Conservation (phyloP, 2,329 filamentous ascomycete species). For the Cladorrhinum sp. region DNA sequence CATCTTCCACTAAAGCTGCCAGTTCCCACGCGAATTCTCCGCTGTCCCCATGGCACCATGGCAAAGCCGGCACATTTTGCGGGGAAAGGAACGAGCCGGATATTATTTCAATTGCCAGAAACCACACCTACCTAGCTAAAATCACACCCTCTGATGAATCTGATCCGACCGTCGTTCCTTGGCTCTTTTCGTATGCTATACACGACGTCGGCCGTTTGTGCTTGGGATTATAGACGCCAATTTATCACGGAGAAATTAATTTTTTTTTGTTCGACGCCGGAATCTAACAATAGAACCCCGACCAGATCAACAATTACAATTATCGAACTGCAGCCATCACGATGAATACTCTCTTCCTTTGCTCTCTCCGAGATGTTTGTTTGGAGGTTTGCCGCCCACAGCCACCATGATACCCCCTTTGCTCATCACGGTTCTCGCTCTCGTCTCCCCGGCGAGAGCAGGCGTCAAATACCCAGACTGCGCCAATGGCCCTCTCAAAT, state of each 20-base stretch:
- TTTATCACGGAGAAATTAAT: constrained; percentile 2
- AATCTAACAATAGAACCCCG: background rate
- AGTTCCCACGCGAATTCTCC: constrained; percentile 10
- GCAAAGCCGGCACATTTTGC: constrained; percentile 8
- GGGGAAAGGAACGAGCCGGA: constrained; percentile 15
- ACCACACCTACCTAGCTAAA: no score
- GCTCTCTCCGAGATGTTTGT: background rate
- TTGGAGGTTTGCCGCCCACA: background rate
- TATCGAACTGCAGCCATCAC: no score
- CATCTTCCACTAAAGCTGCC: background rate
- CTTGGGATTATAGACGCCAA: constrained; percentile 1
- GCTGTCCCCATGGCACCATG: background rate
- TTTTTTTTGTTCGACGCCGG: no score
- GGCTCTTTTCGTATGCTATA: background rate
- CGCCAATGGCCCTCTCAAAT: constrained; percentile 16
- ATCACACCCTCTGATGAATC: background rate
- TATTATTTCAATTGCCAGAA: constrained; percentile 9
- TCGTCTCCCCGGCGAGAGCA: constrained; percentile 7
- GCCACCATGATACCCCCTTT: constrained; percentile 10
- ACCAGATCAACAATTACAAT: no score
- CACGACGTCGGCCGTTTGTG: no score
- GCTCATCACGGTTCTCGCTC: constrained; percentile 1
- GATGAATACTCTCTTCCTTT: background rate
- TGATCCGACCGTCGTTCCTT: background rate
- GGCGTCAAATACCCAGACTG: constrained; percentile 22